These are phyloP conservation scores for Eucalyptus decipiens DNA, from an alignment of 345 rosid genomes.

Conservation along the genomic window DNA sequence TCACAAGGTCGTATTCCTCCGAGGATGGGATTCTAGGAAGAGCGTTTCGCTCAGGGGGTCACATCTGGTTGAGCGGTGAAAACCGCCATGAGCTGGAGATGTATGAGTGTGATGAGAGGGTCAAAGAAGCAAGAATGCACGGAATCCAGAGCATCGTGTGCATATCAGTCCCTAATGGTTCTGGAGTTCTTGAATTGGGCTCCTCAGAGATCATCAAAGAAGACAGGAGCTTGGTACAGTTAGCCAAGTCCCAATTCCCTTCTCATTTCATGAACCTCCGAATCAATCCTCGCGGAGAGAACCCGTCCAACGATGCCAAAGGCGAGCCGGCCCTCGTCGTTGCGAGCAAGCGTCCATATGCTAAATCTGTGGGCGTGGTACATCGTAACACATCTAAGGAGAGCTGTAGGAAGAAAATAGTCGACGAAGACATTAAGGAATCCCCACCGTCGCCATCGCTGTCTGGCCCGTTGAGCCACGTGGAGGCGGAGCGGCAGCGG, in stretches of 20 bases:
- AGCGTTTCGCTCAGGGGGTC: not conserved
- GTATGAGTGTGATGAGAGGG: not conserved
- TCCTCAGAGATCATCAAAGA: not conserved
- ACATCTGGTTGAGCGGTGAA: conserved; percentile 5
- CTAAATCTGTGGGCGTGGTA: not conserved
- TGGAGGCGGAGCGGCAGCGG: not conserved
- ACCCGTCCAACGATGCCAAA: not conserved
- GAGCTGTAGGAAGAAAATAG: not conserved
- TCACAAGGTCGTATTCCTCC: not conserved
- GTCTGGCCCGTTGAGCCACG: not conserved
- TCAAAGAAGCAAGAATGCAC: conserved; percentile 5
- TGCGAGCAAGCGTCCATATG: not conserved
- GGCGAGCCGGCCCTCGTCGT: not conserved
- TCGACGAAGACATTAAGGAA: not conserved
- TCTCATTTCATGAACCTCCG: not conserved
- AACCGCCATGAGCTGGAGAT: not conserved
- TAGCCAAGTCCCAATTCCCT: not conserved
- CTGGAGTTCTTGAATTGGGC: conserved; percentile 9
- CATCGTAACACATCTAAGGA: not conserved
- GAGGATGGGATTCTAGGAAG: not conserved
- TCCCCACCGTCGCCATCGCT: not conserved
- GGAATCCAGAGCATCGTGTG: conserved; percentile 6
- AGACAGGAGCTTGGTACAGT: not conserved
- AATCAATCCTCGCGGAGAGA: not conserved
- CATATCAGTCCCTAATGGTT: not conserved